Base-by-base conservation (phyloP, 768 basidiomycete genomes). In the Tremella yokohamensis region DNA sequence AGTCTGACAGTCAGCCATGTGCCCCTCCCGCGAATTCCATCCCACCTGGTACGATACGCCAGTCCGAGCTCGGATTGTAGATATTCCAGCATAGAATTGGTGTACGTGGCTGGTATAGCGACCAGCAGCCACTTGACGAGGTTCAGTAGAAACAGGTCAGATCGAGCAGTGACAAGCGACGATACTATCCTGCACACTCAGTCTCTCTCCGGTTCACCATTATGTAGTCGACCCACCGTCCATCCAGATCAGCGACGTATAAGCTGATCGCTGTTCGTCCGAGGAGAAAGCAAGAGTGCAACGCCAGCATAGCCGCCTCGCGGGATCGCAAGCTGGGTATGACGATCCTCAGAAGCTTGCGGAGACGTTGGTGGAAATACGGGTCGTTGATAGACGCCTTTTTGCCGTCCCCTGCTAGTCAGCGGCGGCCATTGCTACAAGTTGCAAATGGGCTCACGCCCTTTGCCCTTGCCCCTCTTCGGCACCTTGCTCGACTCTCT, bases 231-330 rank as follows among this genome's bases (percentile, higher is more conserved):
- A 29, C 74, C 57, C 40, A 75, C 76, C 73, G 87, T 76, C 94
- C 94, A 71, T 98, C 94, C 49, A 98, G 81, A 19, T 88, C 84
- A 6, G 94, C 94, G 49, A 99, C 91, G 70, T 96, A 97, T 16
- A 99, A 79, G 15, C 90, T 93, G 47, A 98, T 86, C 1, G 89
- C 86, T 2, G 94, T 98, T 65, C 94, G 80, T 63, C 89, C 87
- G 13, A 98, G 81, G 54, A 99, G 83, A 57, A 99, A 81, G 69
- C 85, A 84, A 13, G 91, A 89, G 77, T 98, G 93, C 82, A 90
- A 87, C 45, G 85, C 78, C 15, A 99, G 82, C 50, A 98, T 83
- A 53, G 88, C 77, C 0, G 91, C 90, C 76, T 97, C 93, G 64
- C 90, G 89, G 8, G 88, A 90, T 42, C 84, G 84, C 55, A 90